Conservation (phyloP, 2,329 filamentous ascomycete species). For the Aspergillus alliaceus region DNA sequence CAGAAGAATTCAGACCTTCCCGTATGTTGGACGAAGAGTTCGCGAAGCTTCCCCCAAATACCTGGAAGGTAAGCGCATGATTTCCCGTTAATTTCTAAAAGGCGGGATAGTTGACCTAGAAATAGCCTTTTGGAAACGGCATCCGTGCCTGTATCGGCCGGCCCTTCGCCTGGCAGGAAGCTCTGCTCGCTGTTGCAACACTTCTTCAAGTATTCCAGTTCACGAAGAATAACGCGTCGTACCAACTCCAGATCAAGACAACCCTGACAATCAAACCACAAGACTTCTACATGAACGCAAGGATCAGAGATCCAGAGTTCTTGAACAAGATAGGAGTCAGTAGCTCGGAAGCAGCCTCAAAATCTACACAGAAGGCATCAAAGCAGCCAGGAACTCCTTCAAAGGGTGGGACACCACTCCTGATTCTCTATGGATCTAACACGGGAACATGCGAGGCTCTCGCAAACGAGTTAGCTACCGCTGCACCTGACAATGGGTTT, state of each 20-base stretch:
- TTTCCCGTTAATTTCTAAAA: too few relatives aligned
- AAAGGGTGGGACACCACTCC: too few relatives aligned
- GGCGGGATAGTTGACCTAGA: too few relatives aligned
- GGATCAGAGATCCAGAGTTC: neutral
- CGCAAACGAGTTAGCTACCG: neutral
- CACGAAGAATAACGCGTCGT: neutral
- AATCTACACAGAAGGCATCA: too few relatives aligned
- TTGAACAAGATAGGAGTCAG: too few relatives aligned
- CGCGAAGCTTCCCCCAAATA: slow-evolving; percentile 56
- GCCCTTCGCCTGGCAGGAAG: slow-evolving; percentile 73
- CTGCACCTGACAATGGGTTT: neutral
- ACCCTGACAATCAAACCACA: neutral
- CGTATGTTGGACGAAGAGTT: slow-evolving; percentile 71
- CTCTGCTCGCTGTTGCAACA: slow-evolving; percentile 36
- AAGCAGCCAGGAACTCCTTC: too few relatives aligned
- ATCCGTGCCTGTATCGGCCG: slow-evolving; percentile 70
- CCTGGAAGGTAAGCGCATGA: slow-evolving; percentile 59
- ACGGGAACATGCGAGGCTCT: neutral
- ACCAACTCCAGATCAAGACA: neutral
- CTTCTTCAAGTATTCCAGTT: neutral
- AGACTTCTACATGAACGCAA: neutral
- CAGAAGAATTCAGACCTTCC: slow-evolving; percentile 66
- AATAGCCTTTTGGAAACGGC: slow-evolving; percentile 68
- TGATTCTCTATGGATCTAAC: neutral
- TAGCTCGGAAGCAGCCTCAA: too few relatives aligned